Evolutionary conservation across 305 asterid genomes (phyloP), one percentile per base, ranked within the genome.

Genomic region (Fraxinus velutina): DNA sequence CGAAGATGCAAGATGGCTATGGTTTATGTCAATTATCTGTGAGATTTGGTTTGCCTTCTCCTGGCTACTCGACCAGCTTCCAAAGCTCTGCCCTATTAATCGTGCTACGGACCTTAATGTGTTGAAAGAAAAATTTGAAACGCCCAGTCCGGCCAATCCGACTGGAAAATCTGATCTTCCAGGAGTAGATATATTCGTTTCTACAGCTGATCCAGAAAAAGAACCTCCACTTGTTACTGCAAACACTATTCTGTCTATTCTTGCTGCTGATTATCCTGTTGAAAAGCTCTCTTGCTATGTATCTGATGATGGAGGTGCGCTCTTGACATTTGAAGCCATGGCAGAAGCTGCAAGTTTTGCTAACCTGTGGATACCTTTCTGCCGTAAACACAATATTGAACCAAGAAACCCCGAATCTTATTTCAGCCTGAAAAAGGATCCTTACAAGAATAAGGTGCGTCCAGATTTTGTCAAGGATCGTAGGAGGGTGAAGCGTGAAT

Each of bases 401-500:
- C 86, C 86, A 12, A 83, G 86, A 73, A 83, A 83, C 71, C 86
- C 86, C 0, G 86, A 83, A 70, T 83, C 86, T 36, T 83, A 83
- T 44, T 83, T 83, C 72, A 66, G 81, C 64, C 70, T 83, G 83
- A 83, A 70, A 42, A 79, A 13, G 22, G 86, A 83, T 79, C 86
- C 84, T 9, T 80, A 64, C 19, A 83, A 80, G 79, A 80, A 83
- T 47, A 83, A 83, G 78, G 84, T 83, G 57, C 83, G 83, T 3
- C 71, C 86, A 4, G 83, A 83, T 79, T 83, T 80, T 19, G 86
- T 83, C 66, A 95, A 92, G 88, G 99, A 95, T 83, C 94, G 99
- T 17, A 92, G 99, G 80, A 86, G 98, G 81, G 92, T 92, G 4
- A 95, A 95, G 87, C 97, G 99, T 21, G 99, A 95, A 89, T 95